phyloP scores from a whole-genome alignment of 83 land plant species.

The Larix sibirica region DNA sequence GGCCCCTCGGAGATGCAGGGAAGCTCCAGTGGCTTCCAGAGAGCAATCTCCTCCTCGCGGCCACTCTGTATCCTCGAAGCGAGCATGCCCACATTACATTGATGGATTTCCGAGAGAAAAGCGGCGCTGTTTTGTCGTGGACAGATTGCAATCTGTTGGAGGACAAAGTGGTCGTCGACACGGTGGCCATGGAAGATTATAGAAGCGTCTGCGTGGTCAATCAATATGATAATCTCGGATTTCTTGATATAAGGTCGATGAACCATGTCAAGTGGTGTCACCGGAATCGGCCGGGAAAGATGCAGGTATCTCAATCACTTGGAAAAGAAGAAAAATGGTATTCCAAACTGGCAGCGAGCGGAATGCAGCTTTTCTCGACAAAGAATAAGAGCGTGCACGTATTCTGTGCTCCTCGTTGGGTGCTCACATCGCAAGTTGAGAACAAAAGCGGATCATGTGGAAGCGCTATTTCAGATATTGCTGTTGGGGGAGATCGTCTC shows the following conservation, averaged over 20 bases:
- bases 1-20: conserved; percentile 81
- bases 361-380: conserved; percentile 76
- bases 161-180: conserved; percentile 75
- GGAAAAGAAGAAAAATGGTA: conserved; percentile 73
- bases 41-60: conserved; percentile 60
- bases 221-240: conserved; percentile 83
- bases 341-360: conserved; percentile 74
- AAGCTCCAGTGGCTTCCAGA: conserved; percentile 81
- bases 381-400: conserved; percentile 79
- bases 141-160: conserved; percentile 41
- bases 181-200: conserved; percentile 77
- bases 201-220: conserved; percentile 79
- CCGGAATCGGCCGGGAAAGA: conserved; percentile 49
- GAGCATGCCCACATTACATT: conserved; percentile 83
- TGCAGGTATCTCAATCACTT: conserved; percentile 18
- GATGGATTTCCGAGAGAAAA: conserved; percentile 65
- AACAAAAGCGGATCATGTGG: conserved; percentile 33
- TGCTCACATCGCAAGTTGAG: conserved; percentile 71
- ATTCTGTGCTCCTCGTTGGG: conserved; percentile 76
- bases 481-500: conserved; percentile 85
- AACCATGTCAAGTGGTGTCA: conserved; percentile 74
- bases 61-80: conserved; percentile 76
- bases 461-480: conserved; percentile 82
- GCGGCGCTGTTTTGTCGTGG: conserved; percentile 78
- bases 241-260: conserved; percentile 51